Conservation (phyloP, 768 basidiomycete genomes). For the Cystobasidiopsis lactophilus region DNA sequence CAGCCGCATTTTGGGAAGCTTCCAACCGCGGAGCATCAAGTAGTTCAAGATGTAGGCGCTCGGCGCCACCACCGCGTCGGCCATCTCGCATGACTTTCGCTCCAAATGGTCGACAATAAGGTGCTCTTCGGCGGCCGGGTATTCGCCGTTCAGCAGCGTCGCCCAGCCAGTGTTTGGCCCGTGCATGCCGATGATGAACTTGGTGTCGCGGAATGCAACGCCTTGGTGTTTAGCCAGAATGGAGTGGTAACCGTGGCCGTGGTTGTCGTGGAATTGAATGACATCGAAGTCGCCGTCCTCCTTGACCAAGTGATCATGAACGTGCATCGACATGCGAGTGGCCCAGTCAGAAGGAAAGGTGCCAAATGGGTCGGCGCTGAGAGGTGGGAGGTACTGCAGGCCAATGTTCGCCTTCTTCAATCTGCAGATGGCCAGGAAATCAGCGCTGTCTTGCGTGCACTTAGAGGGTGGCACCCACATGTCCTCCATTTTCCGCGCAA, state of each 20-base stretch:
- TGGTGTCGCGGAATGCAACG: slow-evolving; percentile 6
- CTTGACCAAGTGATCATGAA: slow-evolving; percentile 6
- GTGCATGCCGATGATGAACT: slow-evolving; percentile 14
- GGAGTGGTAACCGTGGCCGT: slow-evolving; percentile 13
- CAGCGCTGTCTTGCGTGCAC: no score
- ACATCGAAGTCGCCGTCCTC: slow-evolving; percentile 9
- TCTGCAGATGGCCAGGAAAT: no score
- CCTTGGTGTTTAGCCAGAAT: slow-evolving; percentile 10
- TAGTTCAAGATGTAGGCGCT: slow-evolving; percentile 16
- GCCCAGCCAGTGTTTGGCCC: slow-evolving; percentile 16
- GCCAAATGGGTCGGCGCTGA: slow-evolving; percentile 1
- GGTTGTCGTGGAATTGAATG: slow-evolving; percentile 17
- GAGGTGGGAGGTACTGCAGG: slow-evolving; percentile 8
- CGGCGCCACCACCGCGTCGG: slow-evolving; percentile 15
- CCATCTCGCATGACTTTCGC: slow-evolving; percentile 10
- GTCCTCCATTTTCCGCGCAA: no score
- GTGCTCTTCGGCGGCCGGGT: slow-evolving; percentile 9
- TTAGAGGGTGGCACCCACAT: no score
- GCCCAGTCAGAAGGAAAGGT: slow-evolving; percentile 14
- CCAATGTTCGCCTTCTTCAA: not conserved
- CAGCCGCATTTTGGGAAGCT: slow-evolving; percentile 1
- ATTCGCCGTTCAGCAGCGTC: slow-evolving; percentile 14
- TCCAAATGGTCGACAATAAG: slow-evolving; percentile 13
- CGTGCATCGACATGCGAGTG: slow-evolving; percentile 10
- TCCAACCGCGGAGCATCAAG: slow-evolving; percentile 5